A percentile compares a stretch with the other conserved stretches of the same genome.
Conservation (phyloP, 176 grass and related monocot species). For the Aegilops sharonensis region DNA sequence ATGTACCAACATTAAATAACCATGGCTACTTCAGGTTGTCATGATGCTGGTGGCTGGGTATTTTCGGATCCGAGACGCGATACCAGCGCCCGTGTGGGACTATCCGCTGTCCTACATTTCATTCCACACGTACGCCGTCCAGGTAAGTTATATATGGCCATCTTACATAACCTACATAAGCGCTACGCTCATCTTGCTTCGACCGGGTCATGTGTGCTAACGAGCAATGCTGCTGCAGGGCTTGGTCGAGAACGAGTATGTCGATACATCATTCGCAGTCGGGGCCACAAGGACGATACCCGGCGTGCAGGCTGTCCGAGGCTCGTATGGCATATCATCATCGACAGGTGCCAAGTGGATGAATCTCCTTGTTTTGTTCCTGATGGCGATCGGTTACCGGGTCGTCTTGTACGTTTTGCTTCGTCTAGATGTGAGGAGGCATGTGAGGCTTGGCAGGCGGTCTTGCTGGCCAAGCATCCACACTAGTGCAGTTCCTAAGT, state of each 20-base stretch:
- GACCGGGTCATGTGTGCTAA: not conserved
- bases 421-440: slow-evolving; percentile 52
- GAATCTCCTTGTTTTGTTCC: slow-evolving; percentile 69
- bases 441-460: not conserved
- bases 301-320: slow-evolving; percentile 75
- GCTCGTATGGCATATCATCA: slow-evolving; percentile 75
- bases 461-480: slow-evolving; percentile 34
- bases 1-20: not conserved
- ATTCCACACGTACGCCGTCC: slow-evolving; percentile 71
- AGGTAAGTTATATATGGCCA: slow-evolving; percentile 31
- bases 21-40: slow-evolving; percentile 39
- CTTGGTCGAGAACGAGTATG: slow-evolving; percentile 87
- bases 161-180: not conserved
- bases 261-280: slow-evolving; percentile 80
- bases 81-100: slow-evolving; percentile 64
- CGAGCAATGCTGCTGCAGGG: slow-evolving; percentile 43
- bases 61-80: slow-evolving; percentile 58
- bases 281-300: slow-evolving; percentile 81
- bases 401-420: slow-evolving; percentile 60
- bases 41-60: slow-evolving; percentile 98
- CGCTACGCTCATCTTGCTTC: not conserved
- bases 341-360: slow-evolving; percentile 63
- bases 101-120: slow-evolving; percentile 79
- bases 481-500: slow-evolving; percentile 31
- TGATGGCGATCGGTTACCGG: slow-evolving; percentile 74